Conservation (phyloP, 2,329 filamentous ascomycete species). For the Leptographium lundbergii region DNA sequence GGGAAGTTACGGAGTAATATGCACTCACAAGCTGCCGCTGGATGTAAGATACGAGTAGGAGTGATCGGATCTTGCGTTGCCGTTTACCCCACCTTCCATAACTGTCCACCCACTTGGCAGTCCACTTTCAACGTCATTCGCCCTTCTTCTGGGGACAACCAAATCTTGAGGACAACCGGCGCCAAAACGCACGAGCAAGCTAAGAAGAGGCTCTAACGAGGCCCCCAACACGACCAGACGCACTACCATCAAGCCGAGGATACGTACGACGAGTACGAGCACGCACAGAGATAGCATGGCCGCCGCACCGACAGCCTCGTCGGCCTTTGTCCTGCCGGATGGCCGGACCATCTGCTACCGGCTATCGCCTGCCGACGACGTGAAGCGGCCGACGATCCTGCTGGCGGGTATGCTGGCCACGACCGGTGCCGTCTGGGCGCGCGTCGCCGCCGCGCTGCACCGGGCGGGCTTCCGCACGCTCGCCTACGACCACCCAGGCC, state of each 20-base stretch:
- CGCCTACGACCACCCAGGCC: slow-evolving; percentile 30
- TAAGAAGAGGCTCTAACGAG: neutral
- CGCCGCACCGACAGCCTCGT: neutral
- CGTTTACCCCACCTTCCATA: neutral
- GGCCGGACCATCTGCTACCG: slow-evolving; percentile 6
- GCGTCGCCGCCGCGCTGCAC: slow-evolving; percentile 22
- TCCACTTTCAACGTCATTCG: neutral
- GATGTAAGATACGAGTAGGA: neutral
- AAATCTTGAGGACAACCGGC: neutral
- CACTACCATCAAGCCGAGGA: neutral
- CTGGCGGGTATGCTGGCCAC: slow-evolving; percentile 27
- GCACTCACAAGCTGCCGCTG: too few species aligned
- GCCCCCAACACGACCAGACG: too few species aligned
- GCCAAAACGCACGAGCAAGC: neutral
- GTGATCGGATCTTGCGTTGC: neutral
- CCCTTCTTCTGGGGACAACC: neutral
- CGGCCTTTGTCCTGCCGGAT: neutral
- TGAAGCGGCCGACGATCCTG: slow-evolving; percentile 19
- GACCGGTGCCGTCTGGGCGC: slow-evolving; percentile 25
- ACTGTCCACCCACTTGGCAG: neutral
- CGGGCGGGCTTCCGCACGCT: slow-evolving; percentile 24
- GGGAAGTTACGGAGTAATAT: too few species aligned
- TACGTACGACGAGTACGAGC: neutral
- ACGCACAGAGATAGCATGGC: neutral
- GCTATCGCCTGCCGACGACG: slow-evolving; percentile 1